phyloP scores from a whole-genome alignment of 1,284 basidiomycete genomes.

The Pseudozyma sp. region DNA sequence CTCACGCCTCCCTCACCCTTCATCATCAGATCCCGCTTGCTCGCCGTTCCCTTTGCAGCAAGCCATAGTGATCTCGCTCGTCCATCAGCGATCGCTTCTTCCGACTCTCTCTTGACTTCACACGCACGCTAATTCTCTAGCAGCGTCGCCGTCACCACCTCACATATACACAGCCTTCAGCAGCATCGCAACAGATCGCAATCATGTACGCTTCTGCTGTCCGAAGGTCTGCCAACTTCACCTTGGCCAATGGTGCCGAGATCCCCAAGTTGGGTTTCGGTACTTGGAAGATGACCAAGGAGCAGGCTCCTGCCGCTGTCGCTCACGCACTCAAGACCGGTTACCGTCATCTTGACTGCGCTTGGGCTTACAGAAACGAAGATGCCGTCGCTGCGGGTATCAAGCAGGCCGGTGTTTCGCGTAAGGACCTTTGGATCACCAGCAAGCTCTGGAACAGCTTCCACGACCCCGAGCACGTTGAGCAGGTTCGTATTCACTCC shows the following conservation, averaged over 20 bases:
- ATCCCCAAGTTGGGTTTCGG: constrained; percentile 63
- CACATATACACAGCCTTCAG: background rate
- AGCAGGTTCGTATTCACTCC: constrained; percentile 36
- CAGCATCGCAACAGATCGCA: background rate
- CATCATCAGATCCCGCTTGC: background rate
- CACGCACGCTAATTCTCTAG: constrained; percentile 1
- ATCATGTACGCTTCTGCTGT: constrained; percentile 55
- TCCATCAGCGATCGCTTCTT: constrained; percentile 10
- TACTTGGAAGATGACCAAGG: constrained; percentile 61
- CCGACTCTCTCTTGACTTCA: background rate
- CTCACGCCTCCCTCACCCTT: constrained; percentile 3
- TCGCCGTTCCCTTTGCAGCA: background rate
- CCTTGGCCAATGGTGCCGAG: constrained; percentile 59
- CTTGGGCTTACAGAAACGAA: constrained; percentile 75
- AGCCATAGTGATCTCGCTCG: constrained; percentile 9
- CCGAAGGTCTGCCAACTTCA: constrained; percentile 55
- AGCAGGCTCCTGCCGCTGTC: constrained; percentile 73
- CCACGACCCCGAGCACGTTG: constrained; percentile 72
- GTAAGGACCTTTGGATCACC: constrained; percentile 84
- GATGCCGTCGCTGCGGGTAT: constrained; percentile 86
- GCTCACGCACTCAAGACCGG: constrained; percentile 62
- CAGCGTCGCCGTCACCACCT: constrained; percentile 8
- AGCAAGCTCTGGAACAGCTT: constrained; percentile 82
- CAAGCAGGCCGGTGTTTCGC: constrained; percentile 77
- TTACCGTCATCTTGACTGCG: constrained; percentile 61